phyloP scores from a whole-genome alignment of 1,284 basidiomycete genomes.

The Moesziomyces antarcticus region DNA sequence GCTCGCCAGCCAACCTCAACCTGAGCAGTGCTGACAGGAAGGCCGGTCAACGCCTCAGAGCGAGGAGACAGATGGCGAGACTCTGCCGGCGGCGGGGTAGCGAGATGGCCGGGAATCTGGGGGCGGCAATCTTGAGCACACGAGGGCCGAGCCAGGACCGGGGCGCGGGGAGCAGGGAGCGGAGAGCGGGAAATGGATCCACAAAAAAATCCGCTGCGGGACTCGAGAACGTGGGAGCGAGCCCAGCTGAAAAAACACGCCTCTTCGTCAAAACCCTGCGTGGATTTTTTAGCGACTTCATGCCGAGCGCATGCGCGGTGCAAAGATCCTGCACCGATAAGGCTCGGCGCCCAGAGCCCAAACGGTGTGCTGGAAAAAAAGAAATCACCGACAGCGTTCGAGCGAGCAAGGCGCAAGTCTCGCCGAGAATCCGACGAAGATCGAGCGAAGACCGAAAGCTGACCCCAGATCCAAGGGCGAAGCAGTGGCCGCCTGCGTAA shows the following conservation, averaged over 20 bases:
- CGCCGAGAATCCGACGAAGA: constrained; percentile 24
- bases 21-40: background rate
- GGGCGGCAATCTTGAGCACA: background rate
- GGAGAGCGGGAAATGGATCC: too few relatives aligned
- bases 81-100: background rate
- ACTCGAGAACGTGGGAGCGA: too few relatives aligned
- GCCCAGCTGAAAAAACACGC: too few relatives aligned
- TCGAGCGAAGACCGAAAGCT: constrained; percentile 16
- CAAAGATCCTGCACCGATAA: constrained; percentile 16
- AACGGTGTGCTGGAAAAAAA: background rate
- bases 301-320: background rate
- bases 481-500: too few relatives aligned
- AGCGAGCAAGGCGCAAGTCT: constrained; percentile 4
- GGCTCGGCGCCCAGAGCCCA: constrained; percentile 6
- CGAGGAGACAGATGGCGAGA: background rate
- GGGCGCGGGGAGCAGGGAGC: too few relatives aligned
- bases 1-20: too few relatives aligned
- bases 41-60: background rate
- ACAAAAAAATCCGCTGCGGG: too few relatives aligned
- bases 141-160: background rate
- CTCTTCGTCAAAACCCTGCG: background rate
- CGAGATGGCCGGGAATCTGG: background rate
- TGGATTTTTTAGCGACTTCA: background rate
- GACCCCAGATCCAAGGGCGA: background rate
- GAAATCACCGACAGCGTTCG: background rate